Conservation (phyloP, 176 grass and related monocot genomes). For the Hordeum marinum region DNA sequence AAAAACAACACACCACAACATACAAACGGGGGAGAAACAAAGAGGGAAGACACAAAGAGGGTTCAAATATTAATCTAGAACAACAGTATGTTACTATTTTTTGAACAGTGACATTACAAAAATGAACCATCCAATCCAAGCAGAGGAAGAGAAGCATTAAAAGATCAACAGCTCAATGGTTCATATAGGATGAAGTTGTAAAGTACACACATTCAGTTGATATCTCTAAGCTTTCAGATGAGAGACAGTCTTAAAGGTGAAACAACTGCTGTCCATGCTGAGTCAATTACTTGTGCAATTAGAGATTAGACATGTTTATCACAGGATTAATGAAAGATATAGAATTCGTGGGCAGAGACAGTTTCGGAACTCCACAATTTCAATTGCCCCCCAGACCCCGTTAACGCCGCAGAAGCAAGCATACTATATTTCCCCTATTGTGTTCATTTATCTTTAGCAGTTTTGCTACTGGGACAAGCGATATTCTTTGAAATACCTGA, state of each 20-base stretch:
- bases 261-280: background rate
- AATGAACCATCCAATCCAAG: constrained; percentile 6
- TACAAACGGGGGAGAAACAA: no score
- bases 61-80: background rate
- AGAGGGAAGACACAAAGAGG: no score
- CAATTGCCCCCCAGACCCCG: background rate
- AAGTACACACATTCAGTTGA: background rate
- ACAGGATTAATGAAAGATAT: background rate
- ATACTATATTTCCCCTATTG: background rate
- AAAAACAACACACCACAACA: no score
- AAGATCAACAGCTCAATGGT: background rate
- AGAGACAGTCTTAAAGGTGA: background rate
- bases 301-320: background rate
- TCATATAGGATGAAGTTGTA: background rate
- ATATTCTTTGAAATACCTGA: background rate
- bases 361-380: background rate
- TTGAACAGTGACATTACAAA: background rate
- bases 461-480: background rate
- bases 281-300: background rate
- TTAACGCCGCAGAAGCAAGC: background rate
- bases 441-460: background rate
- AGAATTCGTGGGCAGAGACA: background rate
- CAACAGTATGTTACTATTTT: background rate
- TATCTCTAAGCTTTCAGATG: background rate
- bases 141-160: background rate